These are phyloP conservation scores for Solanum piurae DNA, from an alignment of 257 asterid species.

Conservation along the genomic window DNA sequence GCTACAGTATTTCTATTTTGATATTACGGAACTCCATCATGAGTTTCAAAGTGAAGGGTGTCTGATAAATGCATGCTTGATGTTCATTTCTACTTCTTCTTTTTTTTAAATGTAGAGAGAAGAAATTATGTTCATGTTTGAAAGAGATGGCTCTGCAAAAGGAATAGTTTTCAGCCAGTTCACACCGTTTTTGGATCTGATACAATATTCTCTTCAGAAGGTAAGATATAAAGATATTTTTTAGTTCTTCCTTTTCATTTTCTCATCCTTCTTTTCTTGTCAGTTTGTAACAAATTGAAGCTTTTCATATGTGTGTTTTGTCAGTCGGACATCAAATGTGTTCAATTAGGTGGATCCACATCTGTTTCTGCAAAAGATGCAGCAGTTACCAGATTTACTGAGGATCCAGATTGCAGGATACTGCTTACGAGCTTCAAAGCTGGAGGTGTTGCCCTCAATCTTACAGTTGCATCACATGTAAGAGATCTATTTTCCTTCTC, in stretches of 20 bases:
- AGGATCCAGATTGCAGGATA: slow-evolving; percentile 44
- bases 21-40: neutral
- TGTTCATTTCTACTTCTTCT: neutral
- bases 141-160: slow-evolving; percentile 86
- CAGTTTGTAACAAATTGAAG: neutral
- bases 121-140: slow-evolving; percentile 11
- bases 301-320: neutral
- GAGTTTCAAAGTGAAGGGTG: neutral
- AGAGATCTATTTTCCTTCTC: neutral
- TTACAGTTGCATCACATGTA: slow-evolving; percentile 23
- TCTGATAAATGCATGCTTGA: neutral
- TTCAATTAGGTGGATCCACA: slow-evolving; percentile 56
- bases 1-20: neutral
- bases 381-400: slow-evolving; percentile 60
- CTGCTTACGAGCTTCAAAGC: slow-evolving; percentile 86
- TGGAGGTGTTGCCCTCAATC: slow-evolving; percentile 91
- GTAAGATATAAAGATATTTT: neutral
- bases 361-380: slow-evolving; percentile 59
- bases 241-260: neutral
- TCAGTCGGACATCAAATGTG: slow-evolving; percentile 50
- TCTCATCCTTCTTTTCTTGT: neutral
- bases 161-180: slow-evolving; percentile 13
- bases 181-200: neutral
- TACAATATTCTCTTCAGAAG: neutral
- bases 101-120: neutral